A percentile compares a stretch with the other conserved stretches of the same genome.
phyloP scores from a whole-genome alignment of 495 filamentous ascomycete genomes.

The Penicillium taxi region DNA sequence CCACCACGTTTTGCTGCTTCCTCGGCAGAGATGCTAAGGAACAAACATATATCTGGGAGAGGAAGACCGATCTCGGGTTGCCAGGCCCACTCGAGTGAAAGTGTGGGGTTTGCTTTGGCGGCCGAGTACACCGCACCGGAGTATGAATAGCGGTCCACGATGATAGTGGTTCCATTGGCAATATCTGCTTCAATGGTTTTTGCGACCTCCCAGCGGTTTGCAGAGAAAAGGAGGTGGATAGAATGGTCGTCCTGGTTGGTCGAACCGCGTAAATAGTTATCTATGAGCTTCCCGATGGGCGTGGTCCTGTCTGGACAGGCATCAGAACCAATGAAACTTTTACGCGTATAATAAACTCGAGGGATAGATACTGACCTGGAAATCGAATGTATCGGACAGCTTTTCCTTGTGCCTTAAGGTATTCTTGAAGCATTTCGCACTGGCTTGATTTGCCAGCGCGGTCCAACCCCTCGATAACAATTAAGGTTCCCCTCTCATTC shows the following conservation, averaged over 20 bases:
- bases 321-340: constrained; percentile 10
- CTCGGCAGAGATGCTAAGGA: constrained; percentile 68
- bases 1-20: constrained; percentile 70
- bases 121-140: constrained; percentile 90
- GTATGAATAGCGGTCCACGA: constrained; percentile 92
- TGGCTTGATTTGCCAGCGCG: constrained; percentile 95
- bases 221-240: constrained; percentile 91
- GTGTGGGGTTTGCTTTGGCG: constrained; percentile 67
- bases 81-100: constrained; percentile 70
- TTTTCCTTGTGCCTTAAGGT: constrained; percentile 52
- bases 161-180: constrained; percentile 57
- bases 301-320: constrained; percentile 65
- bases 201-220: constrained; percentile 88
- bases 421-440: constrained; percentile 61
- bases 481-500: no score
- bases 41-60: constrained; percentile 78
- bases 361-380: no score
- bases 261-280: constrained; percentile 70
- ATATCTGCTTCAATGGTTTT: constrained; percentile 57
- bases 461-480: constrained; percentile 91
- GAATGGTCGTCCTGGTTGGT: constrained; percentile 78
- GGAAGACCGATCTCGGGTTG: constrained; percentile 82
- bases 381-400: constrained; percentile 73
- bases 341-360: constrained; percentile 44
- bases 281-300: constrained; percentile 82